Evolutionary conservation across 176 grass and related monocot genomes (phyloP).

Genomic region (Musa acuminata): DNA sequence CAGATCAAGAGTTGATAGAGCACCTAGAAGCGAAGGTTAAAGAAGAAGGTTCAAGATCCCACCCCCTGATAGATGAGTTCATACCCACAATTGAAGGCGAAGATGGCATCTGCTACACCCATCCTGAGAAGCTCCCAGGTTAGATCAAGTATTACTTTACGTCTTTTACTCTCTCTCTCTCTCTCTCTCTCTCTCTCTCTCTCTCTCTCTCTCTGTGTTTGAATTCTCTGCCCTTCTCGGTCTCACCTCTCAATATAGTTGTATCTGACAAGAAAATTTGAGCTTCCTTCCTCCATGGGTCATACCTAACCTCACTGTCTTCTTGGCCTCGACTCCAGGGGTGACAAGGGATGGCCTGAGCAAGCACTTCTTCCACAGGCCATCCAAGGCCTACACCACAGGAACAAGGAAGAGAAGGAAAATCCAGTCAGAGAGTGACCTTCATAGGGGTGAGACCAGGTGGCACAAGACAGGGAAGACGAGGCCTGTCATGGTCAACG

Average conservation of each 20-base stretch:
- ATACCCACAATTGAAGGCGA: conserved; percentile 92
- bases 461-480: conserved; percentile 99
- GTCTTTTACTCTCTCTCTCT: no score
- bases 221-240: no score
- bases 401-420: conserved; percentile 86
- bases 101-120: conserved; percentile 93
- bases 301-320: conserved; percentile 8
- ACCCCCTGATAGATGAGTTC: conserved; percentile 90
- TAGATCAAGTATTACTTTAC: neutral
- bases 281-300: neutral
- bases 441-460: conserved; percentile 49
- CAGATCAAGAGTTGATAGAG: conserved; percentile 90
- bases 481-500: conserved; percentile 45
- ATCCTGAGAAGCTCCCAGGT: conserved; percentile 93
- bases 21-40: conserved; percentile 75
- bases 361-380: conserved; percentile 87
- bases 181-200: no score
- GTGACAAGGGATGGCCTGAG: conserved; percentile 75
- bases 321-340: conserved; percentile 26
- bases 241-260: no score
- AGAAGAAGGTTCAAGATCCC: conserved; percentile 25
- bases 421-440: conserved; percentile 35
- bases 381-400: conserved; percentile 94
- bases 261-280: conserved; percentile 20
- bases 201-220: no score